phyloP scores from a whole-genome alignment of 352 stramenopile genomes.

The Thalassiosira mediterranea region DNA sequence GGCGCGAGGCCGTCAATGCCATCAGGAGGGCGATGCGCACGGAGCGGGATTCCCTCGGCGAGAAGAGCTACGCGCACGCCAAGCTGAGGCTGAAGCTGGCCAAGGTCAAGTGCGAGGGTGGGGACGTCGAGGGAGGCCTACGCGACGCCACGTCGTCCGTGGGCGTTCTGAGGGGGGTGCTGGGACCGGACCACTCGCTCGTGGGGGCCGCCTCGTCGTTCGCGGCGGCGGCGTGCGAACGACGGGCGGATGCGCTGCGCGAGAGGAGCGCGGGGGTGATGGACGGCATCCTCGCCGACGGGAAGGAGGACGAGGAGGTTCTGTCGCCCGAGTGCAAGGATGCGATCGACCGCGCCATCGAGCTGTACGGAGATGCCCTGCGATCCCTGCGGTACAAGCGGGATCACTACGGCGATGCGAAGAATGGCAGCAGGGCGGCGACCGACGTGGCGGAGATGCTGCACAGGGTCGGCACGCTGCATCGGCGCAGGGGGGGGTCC shows the following conservation, averaged over 20 bases:
- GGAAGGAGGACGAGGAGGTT: background rate
- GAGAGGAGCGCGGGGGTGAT: slow-evolving; percentile 4
- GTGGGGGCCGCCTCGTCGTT: slow-evolving; percentile 44
- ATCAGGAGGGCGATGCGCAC: slow-evolving; percentile 26
- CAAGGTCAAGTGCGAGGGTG: slow-evolving; percentile 41
- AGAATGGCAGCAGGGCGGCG: slow-evolving; percentile 9
- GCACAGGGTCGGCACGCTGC: slow-evolving; percentile 42
- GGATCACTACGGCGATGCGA: slow-evolving; percentile 5
- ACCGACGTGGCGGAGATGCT: slow-evolving; percentile 49
- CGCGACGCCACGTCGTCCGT: slow-evolving; percentile 32
- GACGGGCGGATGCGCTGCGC: slow-evolving; percentile 17
- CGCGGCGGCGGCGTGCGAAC: slow-evolving; percentile 43
- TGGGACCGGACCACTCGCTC: slow-evolving; percentile 39
- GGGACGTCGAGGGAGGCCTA: slow-evolving; percentile 36
- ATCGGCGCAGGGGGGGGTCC: slow-evolving; percentile 33
- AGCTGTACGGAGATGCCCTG: slow-evolving; percentile 46
- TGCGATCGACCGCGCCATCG: slow-evolving; percentile 43
- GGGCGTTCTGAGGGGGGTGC: slow-evolving; percentile 15
- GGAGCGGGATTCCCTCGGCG: slow-evolving; percentile 44
- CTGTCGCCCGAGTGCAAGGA: slow-evolving; percentile 34
- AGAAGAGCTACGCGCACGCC: slow-evolving; percentile 42
- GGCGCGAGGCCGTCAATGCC: slow-evolving; percentile 15
- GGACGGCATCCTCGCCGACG: background rate
- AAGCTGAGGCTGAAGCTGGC: slow-evolving; percentile 51
- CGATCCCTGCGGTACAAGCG: slow-evolving; percentile 42